phyloP scores from a whole-genome alignment of 176 grass and related monocot genomes.

The bread wheat (Triticum aestivum) region IWGSC_CS_RefSeq_v2.1 NC_057801.1:52690020-52690519 shows the following conservation, averaged over 20 bases:
- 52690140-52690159: neutral
- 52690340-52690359: neutral
- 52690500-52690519: slow-evolving; percentile 13
- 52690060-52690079: neutral
- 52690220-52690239: slow-evolving; percentile 3
- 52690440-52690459: neutral
- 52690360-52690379: neutral
- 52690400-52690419: slow-evolving; percentile 16
- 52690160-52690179: neutral
- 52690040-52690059: slow-evolving; percentile 17
- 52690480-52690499: slow-evolving; percentile 13
- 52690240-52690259: neutral
- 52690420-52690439: neutral
- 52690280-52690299: neutral
- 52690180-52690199: neutral
- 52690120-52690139: neutral
- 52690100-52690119: neutral
- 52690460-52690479: neutral
- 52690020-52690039: slow-evolving; percentile 27
- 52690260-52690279: neutral
- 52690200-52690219: slow-evolving; percentile 14
- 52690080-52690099: neutral
- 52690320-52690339: neutral
- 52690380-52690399: neutral
- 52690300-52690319: neutral